Evolutionary conservation across 2,329 filamentous ascomycete species (phyloP).

Genomic region (Pseudogymnoascus sp.): DNA sequence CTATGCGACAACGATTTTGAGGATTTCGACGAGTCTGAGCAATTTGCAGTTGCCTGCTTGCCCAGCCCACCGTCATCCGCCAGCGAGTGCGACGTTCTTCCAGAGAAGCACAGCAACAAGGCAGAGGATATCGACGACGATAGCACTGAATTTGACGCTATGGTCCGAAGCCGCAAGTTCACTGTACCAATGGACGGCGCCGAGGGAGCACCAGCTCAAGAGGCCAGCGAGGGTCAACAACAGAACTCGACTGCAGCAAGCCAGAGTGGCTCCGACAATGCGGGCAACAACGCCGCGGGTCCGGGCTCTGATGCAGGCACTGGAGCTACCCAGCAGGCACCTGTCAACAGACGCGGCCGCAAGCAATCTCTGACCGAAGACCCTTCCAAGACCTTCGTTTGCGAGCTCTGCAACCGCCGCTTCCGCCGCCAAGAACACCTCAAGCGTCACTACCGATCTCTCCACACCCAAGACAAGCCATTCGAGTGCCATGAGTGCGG

Average conservation of each 20-base stretch:
- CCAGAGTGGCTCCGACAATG: slow-evolving; percentile 35
- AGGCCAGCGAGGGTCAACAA: slow-evolving; percentile 19
- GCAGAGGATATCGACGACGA: slow-evolving; percentile 24
- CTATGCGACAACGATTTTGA: slow-evolving; percentile 69
- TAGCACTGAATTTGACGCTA: slow-evolving; percentile 28
- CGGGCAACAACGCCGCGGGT: slow-evolving; percentile 32
- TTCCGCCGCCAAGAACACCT: slow-evolving; percentile 98
- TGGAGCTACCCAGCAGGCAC: slow-evolving; percentile 37
- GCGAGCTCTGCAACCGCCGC: slow-evolving; percentile 88
- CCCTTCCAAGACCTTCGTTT: slow-evolving; percentile 96
- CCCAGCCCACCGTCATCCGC: slow-evolving; percentile 53
- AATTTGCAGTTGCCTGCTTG: slow-evolving; percentile 51
- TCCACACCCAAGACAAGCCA: slow-evolving; percentile 97
- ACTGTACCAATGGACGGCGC: slow-evolving; percentile 27
- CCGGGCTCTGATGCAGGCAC: slow-evolving; percentile 31
- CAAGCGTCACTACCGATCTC: slow-evolving; percentile 96
- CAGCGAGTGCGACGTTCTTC: slow-evolving; percentile 38
- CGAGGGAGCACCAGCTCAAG: slow-evolving; percentile 22
- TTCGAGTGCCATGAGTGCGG: slow-evolving; percentile 97
- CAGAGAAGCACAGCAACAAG: slow-evolving; percentile 52
- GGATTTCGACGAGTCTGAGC: slow-evolving; percentile 61
- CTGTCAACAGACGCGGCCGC: slow-evolving; percentile 82
- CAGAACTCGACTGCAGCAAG: slow-evolving; percentile 30
- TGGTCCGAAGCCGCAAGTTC: slow-evolving; percentile 28
- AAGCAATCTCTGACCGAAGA: slow-evolving; percentile 98